These are phyloP conservation scores for Canavalia gladiata DNA, from an alignment of 306 rosid genomes.

Conservation along the genomic window DNA sequence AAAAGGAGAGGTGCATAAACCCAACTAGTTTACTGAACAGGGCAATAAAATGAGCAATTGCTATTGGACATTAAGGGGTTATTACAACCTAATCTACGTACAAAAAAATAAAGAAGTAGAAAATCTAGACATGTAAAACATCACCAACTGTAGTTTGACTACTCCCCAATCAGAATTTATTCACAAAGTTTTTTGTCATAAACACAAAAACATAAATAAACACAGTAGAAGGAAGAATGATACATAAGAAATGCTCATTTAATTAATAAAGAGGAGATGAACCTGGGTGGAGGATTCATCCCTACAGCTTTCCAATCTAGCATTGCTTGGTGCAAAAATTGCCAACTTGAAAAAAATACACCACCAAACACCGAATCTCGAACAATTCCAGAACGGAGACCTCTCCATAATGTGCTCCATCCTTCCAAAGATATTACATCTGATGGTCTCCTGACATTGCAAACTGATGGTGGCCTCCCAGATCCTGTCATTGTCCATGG, in stretches of 20 bases:
- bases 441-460: constrained; percentile 65
- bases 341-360: constrained; percentile 87
- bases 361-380: constrained; percentile 93
- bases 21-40: constrained; percentile 33
- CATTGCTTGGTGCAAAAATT: constrained; percentile 81
- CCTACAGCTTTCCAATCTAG: constrained; percentile 90
- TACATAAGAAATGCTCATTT: constrained; percentile 15
- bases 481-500: constrained; percentile 98
- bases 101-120: constrained; percentile 20
- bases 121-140: constrained; percentile 10
- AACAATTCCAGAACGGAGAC: constrained; percentile 77
- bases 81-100: constrained; percentile 33
- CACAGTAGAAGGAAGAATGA: constrained; percentile 34
- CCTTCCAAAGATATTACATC: constrained; percentile 87
- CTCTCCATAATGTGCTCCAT: constrained; percentile 87
- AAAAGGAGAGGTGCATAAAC: neutral
- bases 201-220: constrained; percentile 1
- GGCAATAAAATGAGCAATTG: constrained; percentile 36
- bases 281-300: constrained; percentile 93
- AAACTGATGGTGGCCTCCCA: constrained; percentile 81
- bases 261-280: constrained; percentile 42
- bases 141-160: constrained; percentile 33
- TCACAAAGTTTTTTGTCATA: constrained; percentile 23
- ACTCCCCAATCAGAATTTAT: constrained; percentile 24
- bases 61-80: constrained; percentile 23